Evolutionary conservation across 2,329 filamentous ascomycete species (phyloP), one percentile per base, ranked within the genome.

Genomic region (Lizonia empirigonia): DNA sequence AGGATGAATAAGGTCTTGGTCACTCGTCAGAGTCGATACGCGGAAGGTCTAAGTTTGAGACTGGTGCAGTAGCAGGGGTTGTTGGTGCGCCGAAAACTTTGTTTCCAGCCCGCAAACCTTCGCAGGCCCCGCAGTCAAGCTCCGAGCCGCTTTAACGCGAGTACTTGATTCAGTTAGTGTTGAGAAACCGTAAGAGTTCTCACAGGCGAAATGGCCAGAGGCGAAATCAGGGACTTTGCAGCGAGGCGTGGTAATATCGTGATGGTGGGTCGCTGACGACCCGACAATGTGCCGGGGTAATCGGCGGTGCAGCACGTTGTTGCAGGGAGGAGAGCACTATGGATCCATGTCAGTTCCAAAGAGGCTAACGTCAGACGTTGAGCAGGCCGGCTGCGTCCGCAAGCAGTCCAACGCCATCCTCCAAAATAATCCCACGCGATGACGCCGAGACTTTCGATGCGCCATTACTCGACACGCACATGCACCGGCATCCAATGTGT

Each of bases 51-150:
- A 63, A 66, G 63, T 67, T 68, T 70, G 68, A 68, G 70, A 70
- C 67, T 68, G 67, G 63, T 65, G 68, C 63, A 57, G 70, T 68
- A 63, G 61, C 68, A 71, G 67, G n/a, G 68, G 68, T 62, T 66
- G 60, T 56, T 65, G 62, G 55, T 57, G 22, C 60, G 66, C 60
- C 63, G 56, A 69, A 70, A 71, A 72, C 68, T 69, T 68, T 70
- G 67, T 70, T 70, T 65, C 52, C 50, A 53, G 48, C 58, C 59
- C 57, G 52, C 53, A 65, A 68, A 67, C 67, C 62, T 67, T 70
- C 60, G 53, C 56, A 53, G 52, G 59, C 52, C 53, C 55, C 56
- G 56, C 54, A 52, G 55, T 50, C 55, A 57, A 46, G 53, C 59
- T 52, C 59, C 63, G 59, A 65, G 58, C 62, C 63, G 64, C 58